Conservation (phyloP, 2,329 filamentous ascomycete species). For the Ceratocystis diversiconidia region DNA sequence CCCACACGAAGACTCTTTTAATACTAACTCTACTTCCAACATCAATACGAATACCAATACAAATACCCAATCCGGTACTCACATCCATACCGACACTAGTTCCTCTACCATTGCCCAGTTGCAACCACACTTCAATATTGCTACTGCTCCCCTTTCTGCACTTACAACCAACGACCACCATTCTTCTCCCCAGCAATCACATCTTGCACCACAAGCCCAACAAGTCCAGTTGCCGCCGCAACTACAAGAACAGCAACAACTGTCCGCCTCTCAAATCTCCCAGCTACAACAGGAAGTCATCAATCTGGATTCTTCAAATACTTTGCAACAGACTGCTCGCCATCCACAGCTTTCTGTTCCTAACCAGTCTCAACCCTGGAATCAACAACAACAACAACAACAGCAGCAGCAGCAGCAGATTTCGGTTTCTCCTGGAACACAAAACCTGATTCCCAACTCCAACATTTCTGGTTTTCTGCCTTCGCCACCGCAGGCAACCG, state of each 20-base stretch:
- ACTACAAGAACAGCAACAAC: not conserved
- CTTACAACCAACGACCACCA: not conserved
- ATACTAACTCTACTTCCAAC: not conserved
- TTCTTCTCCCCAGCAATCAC: conserved; percentile 1
- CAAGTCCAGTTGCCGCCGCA: not conserved
- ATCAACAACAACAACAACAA: not conserved
- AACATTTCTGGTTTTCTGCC: conserved; percentile 4
- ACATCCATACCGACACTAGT: no score
- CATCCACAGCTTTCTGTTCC: conserved; percentile 4
- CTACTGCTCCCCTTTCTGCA: not conserved
- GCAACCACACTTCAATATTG: conserved; percentile 12
- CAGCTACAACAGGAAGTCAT: not conserved
- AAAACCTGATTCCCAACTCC: not conserved
- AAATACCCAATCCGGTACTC: no score
- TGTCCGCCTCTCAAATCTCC: not conserved
- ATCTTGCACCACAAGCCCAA: not conserved
- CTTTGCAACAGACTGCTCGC: not conserved
- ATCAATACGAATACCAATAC: no score
- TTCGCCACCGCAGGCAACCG: conserved; percentile 12
- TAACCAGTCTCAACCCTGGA: conserved; percentile 6
- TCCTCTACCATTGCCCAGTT: not conserved
- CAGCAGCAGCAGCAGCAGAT: conserved; percentile 12
- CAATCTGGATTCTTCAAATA: conserved; percentile 12
- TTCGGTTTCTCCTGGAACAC: conserved; percentile 3
- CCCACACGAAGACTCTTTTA: not conserved